Percentiles rank a stretch among this genome's conserved stretches.
Evolutionary conservation across 2,329 filamentous ascomycete genomes (phyloP).

Genomic region (Bipolaris oryzae): DNA sequence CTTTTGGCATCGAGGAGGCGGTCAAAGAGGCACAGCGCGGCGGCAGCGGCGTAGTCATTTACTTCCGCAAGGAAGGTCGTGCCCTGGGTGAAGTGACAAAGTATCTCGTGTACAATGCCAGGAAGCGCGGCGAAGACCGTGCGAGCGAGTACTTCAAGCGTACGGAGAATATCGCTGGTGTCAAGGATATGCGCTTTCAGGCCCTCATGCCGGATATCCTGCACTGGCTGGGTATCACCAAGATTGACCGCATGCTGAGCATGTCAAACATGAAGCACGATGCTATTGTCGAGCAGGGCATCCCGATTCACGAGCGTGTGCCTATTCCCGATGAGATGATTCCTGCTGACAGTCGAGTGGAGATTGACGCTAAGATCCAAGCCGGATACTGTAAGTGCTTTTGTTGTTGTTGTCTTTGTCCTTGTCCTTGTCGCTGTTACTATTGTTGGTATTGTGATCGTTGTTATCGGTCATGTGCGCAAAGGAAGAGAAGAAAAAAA

Average conservation of each 20-base stretch:
- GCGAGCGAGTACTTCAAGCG: slow-evolving; percentile 95
- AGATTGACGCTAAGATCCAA: slow-evolving; percentile 98
- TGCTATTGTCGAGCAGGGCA: slow-evolving; percentile 83
- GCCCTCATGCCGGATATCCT: slow-evolving; percentile 97
- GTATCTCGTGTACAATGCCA: slow-evolving; percentile 78
- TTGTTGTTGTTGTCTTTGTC: neutral
- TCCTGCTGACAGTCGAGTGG: slow-evolving; percentile 91
- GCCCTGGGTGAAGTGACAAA: slow-evolving; percentile 96
- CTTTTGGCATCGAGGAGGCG: slow-evolving; percentile 96
- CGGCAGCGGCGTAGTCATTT: slow-evolving; percentile 93
- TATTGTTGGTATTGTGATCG: neutral
- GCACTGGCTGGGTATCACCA: slow-evolving; percentile 97
- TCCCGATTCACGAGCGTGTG: slow-evolving; percentile 86
- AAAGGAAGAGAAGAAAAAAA: too few species aligned
- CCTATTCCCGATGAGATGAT: slow-evolving; percentile 94
- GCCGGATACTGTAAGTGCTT: slow-evolving; percentile 73
- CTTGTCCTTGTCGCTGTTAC: neutral
- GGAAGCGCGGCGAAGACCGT: slow-evolving; percentile 74
- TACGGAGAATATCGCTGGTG: slow-evolving; percentile 97
- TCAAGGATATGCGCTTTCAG: slow-evolving; percentile 97
- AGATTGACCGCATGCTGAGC: slow-evolving; percentile 97
- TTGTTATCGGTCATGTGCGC: neutral
- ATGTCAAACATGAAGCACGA: slow-evolving; percentile 99
- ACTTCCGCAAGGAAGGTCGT: slow-evolving; percentile 96
- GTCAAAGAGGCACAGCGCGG: slow-evolving; percentile 96